Evolutionary conservation across 371 early-diverging fungal genomes (phyloP), one percentile per base, ranked within the genome.

Genomic region (Mortierella sp.): DNA sequence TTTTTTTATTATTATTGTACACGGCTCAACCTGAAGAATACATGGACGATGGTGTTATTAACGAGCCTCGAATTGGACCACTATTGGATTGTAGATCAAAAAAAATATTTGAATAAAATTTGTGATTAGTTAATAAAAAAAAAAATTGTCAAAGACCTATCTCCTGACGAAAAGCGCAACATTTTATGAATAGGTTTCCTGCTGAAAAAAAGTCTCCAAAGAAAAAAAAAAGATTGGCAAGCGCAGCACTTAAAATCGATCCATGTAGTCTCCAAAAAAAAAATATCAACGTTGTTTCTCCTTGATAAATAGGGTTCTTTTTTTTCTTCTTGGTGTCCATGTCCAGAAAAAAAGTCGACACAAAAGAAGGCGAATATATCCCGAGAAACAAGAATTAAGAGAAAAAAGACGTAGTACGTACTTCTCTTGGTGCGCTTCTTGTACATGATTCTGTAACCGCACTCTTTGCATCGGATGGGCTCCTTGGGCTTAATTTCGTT

Each of bases 381-480:
- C 40, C 13, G 23, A 51, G 6, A 10, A 6, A 1, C 2, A 22
- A 26, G 10, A 22, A 26, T 22, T n/a, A 15, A 45, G 45, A 51
- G 9, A 12, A 26, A 51, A 22, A 26, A 37, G 22, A 8, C n/a
- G 29, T 23, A 28, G 13, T 3, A 85, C 93, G 64, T 88, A 96
- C 96, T 97, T 88, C 96, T 85, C 88, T 91, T 94, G 56, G 98
- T 98, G 72, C 98, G 91, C 89, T 96, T 96, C 89, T 98, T 98
- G 88, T 97, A 96, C 93, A 98, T 91, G 74, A 98, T 96, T 80
- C 98, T 88, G 87, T 96, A 94, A 26, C 98, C 98, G 82, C 98
- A 97, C 72, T 96, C 95, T 63, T 93, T 93, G 88, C 98, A 98
- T 78, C 97, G 96, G 67, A 98, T 96, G 54, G 98, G 96, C 81